Evolutionary conservation across 768 basidiomycete genomes (phyloP).

Genomic region (Naganishia friedmannii): DNA sequence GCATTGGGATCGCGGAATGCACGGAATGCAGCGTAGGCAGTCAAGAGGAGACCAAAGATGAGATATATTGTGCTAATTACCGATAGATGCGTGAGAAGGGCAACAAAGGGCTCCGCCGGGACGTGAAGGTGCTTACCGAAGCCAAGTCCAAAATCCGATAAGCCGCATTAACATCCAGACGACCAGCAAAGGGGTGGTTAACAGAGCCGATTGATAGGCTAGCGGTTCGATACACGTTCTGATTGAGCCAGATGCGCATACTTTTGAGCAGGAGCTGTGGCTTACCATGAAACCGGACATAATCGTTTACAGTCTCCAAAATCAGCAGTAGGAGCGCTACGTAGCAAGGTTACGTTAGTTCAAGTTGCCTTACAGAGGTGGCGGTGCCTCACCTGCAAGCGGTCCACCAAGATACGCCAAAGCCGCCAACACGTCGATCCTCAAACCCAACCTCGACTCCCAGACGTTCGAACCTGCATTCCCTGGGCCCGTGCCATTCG

Average conservation of each 20-base stretch:
- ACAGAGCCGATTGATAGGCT: conserved; percentile 77
- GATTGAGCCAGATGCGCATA: background rate
- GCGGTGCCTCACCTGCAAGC: conserved; percentile 69
- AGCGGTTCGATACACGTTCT: background rate
- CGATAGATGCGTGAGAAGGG: background rate
- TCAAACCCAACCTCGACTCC: conserved; percentile 67
- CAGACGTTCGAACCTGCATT: conserved; percentile 57
- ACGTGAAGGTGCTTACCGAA: conserved; percentile 42
- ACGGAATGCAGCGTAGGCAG: conserved; percentile 61
- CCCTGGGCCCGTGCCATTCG: background rate
- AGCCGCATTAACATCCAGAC: conserved; percentile 60
- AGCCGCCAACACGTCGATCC: conserved; percentile 67
- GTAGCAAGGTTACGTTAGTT: background rate
- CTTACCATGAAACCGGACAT: conserved; percentile 73
- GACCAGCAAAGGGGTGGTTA: conserved; percentile 64
- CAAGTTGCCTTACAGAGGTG: too few species aligned
- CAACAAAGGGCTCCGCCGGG: background rate
- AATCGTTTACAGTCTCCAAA: conserved; percentile 74
- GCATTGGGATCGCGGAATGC: conserved; percentile 40
- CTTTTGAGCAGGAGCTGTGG: background rate
- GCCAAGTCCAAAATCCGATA: conserved; percentile 59
- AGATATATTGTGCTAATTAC: conserved; percentile 55
- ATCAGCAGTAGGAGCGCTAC: conserved; percentile 65
- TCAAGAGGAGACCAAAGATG: conserved; percentile 55
- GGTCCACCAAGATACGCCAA: conserved; percentile 68